Conservation (phyloP, 257 asterid genomes). For the Anisodus acutangulus region DNA sequence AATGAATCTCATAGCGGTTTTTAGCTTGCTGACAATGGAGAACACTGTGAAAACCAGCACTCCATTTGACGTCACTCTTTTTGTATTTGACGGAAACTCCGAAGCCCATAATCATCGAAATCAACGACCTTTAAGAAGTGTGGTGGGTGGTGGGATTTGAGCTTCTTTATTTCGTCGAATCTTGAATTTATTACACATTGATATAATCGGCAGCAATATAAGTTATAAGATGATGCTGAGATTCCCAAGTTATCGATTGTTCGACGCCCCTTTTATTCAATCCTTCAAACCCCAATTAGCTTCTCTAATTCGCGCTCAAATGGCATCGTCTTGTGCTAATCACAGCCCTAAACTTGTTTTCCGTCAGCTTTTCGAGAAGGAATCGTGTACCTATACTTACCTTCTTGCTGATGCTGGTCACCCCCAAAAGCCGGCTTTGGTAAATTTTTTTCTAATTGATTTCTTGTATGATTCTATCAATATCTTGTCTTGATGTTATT, state of each 20-base stretch:
- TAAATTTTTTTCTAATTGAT: slow-evolving; percentile 2
- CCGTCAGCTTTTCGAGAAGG: slow-evolving; percentile 96
- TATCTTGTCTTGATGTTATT: too few species aligned
- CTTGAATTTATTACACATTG: too few species aligned
- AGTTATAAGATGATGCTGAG: slow-evolving; percentile 33
- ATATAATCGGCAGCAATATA: too few species aligned
- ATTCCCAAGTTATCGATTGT: slow-evolving; percentile 19
- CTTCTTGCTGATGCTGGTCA: slow-evolving; percentile 90
- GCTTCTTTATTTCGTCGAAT: too few species aligned
- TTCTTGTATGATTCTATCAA: too few species aligned
- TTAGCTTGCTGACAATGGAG: background rate
- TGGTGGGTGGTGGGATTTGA: too few species aligned
- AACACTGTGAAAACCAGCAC: background rate
- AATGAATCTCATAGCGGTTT: too few species aligned
- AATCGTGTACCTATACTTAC: slow-evolving; percentile 89
- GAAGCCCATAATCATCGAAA: background rate
- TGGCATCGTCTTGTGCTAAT: slow-evolving; percentile 61
- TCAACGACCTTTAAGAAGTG: background rate
- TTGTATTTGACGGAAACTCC: background rate
- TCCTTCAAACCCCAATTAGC: background rate
- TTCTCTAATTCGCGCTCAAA: slow-evolving; percentile 40
- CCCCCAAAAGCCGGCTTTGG: slow-evolving; percentile 96
- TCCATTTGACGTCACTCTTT: background rate
- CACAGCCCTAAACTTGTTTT: slow-evolving; percentile 55
- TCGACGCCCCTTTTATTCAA: background rate